Evolutionary conservation across 352 stramenopile genomes (phyloP), one percentile per base, ranked within the genome.

Genomic region (Bremia lactucae): DNA sequence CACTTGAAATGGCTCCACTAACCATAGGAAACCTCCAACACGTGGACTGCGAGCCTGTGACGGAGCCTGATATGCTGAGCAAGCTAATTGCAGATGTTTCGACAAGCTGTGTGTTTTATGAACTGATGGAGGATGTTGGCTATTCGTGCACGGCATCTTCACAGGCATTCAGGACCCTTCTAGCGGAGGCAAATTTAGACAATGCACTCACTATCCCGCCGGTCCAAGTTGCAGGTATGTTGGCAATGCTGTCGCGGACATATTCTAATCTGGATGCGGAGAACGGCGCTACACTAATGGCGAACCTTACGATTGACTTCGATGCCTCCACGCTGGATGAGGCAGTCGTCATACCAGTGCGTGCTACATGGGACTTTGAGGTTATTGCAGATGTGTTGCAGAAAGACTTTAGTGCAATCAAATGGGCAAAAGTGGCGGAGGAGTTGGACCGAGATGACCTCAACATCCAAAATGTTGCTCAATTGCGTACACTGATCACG

Each of bases 61-160:
- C 49, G n/a, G 78, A 84, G 22, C 40, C 62, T 10, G 78, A 86
- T 38, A 46, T 73, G 29, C 52, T 94, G 20, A 74, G 60, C 47
- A 78, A 86, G 49, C 65, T 95, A 28, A 79, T 92, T 24, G 60
- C 66, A 42, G 80, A 94, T 24, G 75, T 94, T 37, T 72, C 68
- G 22, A 59, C 62, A 0, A 87, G 75, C 42, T 90, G 78, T 33
- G 37, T 95, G 21, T 95, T 95, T 47, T 92, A 90, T 45, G 83
- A 94, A 24, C 56, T 96, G 25, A 89, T 96, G 81, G 80, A 91
- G 52, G 85, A 96, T 33, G 79, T 96, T 10, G 85, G 85, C 6
- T 92, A 94, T 54, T 69, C 72, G 33, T 86, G 72, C 46, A 94
- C 82, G 40, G 73, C 80, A 20, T 86, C 67, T 13, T 35, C 78